These are phyloP conservation scores for Boletus sp. DNA, from an alignment of 1,284 basidiomycete genomes.

Conservation along the genomic window DNA sequence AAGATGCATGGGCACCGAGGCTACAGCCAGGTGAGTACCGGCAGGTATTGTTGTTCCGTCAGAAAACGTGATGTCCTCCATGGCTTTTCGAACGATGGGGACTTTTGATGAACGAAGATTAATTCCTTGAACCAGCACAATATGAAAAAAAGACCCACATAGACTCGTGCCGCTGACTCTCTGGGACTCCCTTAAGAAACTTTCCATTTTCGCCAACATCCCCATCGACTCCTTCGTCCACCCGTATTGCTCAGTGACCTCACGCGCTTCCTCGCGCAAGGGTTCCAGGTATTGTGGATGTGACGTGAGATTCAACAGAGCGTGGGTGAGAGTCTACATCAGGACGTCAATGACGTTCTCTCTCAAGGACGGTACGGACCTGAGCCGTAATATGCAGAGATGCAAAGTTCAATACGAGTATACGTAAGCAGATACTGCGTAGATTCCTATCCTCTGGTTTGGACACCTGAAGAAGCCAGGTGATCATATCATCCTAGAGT, in stretches of 20 bases:
- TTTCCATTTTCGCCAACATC: slow-evolving; percentile 37
- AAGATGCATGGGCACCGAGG: slow-evolving; percentile 33
- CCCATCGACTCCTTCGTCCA: slow-evolving; percentile 39
- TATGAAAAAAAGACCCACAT: slow-evolving; percentile 19
- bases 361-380: slow-evolving; percentile 24
- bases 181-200: slow-evolving; percentile 41
- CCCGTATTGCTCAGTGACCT: slow-evolving; percentile 28
- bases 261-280: slow-evolving; percentile 37
- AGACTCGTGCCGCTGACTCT: slow-evolving; percentile 34
- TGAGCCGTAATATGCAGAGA: slow-evolving; percentile 40
- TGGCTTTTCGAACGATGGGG: slow-evolving; percentile 34
- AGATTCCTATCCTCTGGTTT: slow-evolving; percentile 31
- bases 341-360: background rate
- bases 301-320: slow-evolving; percentile 37
- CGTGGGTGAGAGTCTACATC: slow-evolving; percentile 35
- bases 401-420: slow-evolving; percentile 44
- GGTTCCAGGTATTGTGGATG: slow-evolving; percentile 35
- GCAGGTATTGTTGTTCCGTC: slow-evolving; percentile 42
- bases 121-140: background rate
- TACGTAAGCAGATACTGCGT: slow-evolving; percentile 34
- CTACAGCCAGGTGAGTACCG: slow-evolving; percentile 36
- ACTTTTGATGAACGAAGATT: slow-evolving; percentile 27
- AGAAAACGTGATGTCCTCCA: slow-evolving; percentile 39
- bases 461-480: slow-evolving; percentile 44
- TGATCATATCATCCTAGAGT: slow-evolving; percentile 42